Conservation (phyloP, 2,329 filamentous ascomycete species). For the Microcera coccophila region DNA sequence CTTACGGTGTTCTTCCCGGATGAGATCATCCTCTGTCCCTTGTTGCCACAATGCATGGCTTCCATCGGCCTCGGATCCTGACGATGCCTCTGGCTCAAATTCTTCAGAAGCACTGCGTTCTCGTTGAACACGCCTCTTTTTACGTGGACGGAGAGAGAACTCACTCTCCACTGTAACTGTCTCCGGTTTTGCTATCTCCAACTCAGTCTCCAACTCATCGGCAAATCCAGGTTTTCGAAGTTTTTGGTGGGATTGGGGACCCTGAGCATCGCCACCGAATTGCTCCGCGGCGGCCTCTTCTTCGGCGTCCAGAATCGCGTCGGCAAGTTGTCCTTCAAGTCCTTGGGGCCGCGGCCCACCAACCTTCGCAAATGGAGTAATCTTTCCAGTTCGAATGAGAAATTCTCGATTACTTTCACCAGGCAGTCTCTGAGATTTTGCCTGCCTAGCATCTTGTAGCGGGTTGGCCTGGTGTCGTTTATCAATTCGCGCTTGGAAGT, state of each 20-base stretch:
- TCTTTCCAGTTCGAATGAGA: conserved; percentile 92
- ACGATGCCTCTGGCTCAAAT: conserved; percentile 36
- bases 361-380: conserved; percentile 88
- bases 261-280: conserved; percentile 41
- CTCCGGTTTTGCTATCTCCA: conserved; percentile 13
- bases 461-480: conserved; percentile 60
- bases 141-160: conserved; percentile 56
- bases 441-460: conserved; percentile 39
- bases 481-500: conserved; percentile 78
- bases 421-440: conserved; percentile 59
- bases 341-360: conserved; percentile 59
- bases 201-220: conserved; percentile 26
- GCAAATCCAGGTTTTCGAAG: conserved; percentile 70
- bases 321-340: conserved; percentile 66
- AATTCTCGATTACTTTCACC: conserved; percentile 85
- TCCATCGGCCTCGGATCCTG: conserved; percentile 31
- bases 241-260: conserved; percentile 65
- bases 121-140: conserved; percentile 45
- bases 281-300: conserved; percentile 54
- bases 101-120: conserved; percentile 45
- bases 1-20: conserved; percentile 39
- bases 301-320: conserved; percentile 78
- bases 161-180: conserved; percentile 43
- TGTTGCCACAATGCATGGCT: conserved; percentile 37
- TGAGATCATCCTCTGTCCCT: conserved; percentile 37